Conservation (phyloP, 2,329 filamentous ascomycete genomes). For the Cladophialophora chaetospira region DNA sequence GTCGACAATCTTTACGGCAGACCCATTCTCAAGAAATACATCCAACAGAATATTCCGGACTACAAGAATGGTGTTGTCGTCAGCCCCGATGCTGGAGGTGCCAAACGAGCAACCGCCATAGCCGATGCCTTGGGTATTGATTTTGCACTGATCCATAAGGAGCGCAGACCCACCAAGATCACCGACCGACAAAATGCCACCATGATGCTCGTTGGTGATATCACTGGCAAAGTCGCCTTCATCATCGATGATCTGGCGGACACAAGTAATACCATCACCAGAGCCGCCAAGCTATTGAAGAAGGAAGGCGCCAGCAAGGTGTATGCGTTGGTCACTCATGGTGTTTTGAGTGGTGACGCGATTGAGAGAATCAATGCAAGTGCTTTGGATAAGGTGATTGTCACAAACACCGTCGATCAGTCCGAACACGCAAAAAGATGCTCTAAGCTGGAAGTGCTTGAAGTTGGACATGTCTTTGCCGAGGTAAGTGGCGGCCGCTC, state of each 20-base stretch:
- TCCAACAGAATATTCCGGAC: constrained; percentile 79
- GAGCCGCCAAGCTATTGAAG: constrained; percentile 94
- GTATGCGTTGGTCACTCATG: constrained; percentile 91
- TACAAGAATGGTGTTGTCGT: constrained; percentile 88
- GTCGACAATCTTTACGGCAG: constrained; percentile 91
- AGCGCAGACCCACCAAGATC: constrained; percentile 85
- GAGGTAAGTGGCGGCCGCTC: constrained; percentile 59
- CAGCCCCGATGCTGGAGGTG: constrained; percentile 92
- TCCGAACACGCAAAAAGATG: constrained; percentile 75
- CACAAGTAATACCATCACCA: constrained; percentile 94
- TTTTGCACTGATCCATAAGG: constrained; percentile 98
- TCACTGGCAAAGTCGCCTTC: constrained; percentile 78
- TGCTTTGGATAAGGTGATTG: constrained; percentile 86
- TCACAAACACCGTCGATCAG: constrained; percentile 94
- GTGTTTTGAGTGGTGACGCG: constrained; percentile 91
- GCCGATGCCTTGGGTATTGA: constrained; percentile 91
- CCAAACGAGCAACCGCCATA: constrained; percentile 93
- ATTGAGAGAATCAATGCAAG: constrained; percentile 93
- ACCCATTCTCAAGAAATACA: constrained; percentile 62
- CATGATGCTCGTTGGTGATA: constrained; percentile 93
- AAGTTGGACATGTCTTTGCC: constrained; percentile 85
- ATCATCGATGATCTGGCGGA: constrained; percentile 93
- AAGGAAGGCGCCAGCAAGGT: constrained; percentile 87
- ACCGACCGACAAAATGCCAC: constrained; percentile 77
- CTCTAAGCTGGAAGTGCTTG: constrained; percentile 86